phyloP scores from a whole-genome alignment of 805 yeast genomes.

The Kuraishia piskuri region DNA sequence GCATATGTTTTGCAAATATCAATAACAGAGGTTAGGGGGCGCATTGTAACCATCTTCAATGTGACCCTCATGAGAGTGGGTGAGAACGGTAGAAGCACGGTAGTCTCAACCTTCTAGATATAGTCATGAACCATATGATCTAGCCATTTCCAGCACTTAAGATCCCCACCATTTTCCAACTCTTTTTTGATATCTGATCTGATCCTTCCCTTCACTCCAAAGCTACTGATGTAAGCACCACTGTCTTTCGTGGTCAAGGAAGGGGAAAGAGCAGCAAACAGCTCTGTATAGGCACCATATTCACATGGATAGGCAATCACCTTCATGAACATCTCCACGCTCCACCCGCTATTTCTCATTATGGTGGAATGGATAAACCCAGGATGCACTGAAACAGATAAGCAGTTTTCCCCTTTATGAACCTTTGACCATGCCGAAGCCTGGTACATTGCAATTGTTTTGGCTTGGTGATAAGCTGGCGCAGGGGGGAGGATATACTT shows the following conservation, averaged over 20 bases:
- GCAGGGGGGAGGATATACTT: not conserved
- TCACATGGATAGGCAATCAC: conserved; percentile 11
- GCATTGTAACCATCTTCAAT: too few species aligned
- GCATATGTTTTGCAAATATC: too few species aligned
- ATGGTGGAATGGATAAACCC: not conserved
- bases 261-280: conserved; percentile 29
- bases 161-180: not conserved
- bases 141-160: not conserved
- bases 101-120: too few species aligned
- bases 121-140: not conserved
- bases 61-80: too few species aligned
- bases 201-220: not conserved
- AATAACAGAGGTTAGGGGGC: too few species aligned
- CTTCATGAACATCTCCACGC: not conserved
- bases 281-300: conserved; percentile 29
- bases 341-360: not conserved
- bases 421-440: conserved; percentile 4
- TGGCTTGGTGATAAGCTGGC: not conserved
- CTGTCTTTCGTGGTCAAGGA: conserved; percentile 15
- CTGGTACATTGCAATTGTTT: conserved; percentile 4
- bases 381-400: conserved; percentile 6
- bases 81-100: too few species aligned
- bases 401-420: conserved; percentile 5
- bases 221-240: conserved; percentile 22
- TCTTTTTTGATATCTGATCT: not conserved